A percentile compares a stretch with the other conserved stretches of the same genome.
Evolutionary conservation across 345 rosid species (phyloP).

Genomic region (Microthlaspi erraticum): DNA sequence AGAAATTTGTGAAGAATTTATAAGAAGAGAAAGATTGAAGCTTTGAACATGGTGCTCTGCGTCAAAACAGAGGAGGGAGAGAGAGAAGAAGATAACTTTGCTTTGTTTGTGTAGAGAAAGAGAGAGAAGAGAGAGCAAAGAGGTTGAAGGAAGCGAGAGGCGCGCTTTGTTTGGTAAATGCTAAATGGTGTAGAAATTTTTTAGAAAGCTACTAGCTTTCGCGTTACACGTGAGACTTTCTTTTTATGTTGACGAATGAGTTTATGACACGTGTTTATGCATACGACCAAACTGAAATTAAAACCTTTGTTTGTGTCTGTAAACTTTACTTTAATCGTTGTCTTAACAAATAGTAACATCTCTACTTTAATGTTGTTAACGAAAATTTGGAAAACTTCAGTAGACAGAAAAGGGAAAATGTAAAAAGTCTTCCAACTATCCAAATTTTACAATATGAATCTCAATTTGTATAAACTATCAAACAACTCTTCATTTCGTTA

Average conservation of each 20-base stretch:
- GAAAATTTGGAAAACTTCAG: slow-evolving; percentile 19
- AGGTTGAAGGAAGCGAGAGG: slow-evolving; percentile 40
- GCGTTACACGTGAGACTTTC: slow-evolving; percentile 45
- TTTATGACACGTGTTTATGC: neutral
- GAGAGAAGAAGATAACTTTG: slow-evolving; percentile 32
- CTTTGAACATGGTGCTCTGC: slow-evolving; percentile 19
- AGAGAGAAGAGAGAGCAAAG: slow-evolving; percentile 9
- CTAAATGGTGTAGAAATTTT: slow-evolving; percentile 31
- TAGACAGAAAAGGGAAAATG: neutral
- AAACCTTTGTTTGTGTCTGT: neutral
- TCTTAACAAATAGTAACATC: neutral
- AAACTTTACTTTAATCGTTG: neutral
- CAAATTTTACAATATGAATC: neutral
- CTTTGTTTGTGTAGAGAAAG: slow-evolving; percentile 10
- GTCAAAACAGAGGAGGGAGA: slow-evolving; percentile 16
- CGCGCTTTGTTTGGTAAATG: slow-evolving; percentile 44
- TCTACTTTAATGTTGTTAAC: slow-evolving; percentile 4
- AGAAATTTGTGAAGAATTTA: neutral
- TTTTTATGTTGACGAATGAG: slow-evolving; percentile 19
- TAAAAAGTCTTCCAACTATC: neutral
- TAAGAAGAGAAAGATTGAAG: slow-evolving; percentile 11
- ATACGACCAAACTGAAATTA: slow-evolving; percentile 5
- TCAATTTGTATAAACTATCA: neutral
- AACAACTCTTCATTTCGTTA: neutral
- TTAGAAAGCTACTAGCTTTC: slow-evolving; percentile 38